Base-by-base conservation (phyloP, 2,329 filamentous ascomycete genomes). In the Fonsecaea erecta region DNA sequence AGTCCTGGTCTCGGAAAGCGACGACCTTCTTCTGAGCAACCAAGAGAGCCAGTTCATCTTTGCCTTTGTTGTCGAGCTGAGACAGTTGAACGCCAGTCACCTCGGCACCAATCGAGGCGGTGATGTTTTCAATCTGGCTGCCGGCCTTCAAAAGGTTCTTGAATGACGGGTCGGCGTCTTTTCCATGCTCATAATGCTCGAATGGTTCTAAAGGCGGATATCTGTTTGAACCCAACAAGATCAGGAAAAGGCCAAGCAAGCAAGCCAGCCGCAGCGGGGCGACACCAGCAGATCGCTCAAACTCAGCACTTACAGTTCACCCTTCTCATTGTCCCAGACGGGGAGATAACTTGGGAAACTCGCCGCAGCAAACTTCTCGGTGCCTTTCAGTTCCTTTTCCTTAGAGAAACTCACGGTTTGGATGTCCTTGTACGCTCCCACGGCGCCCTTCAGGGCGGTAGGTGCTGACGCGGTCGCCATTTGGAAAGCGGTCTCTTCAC, bases 331-430 rank as follows among this genome's bases (percentile, higher is more conserved):
- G 72, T 90, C 84, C 89, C 89, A 92, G 1, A 86, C 87, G 1
- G 90, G 89, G 8, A 92, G 84, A 74, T 93, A 93, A 73, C 92
- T 82, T 3, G 87, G 87, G 70, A 91, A 93, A 74, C 86, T 82
- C 5, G 84, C 84, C 9, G 85, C 82, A 16, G 82, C 78, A 70
- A 85, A 80, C 66, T 81, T 84, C 1, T 74, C 80, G 11, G 81
- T 83, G 3, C 85, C 85, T 56, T 85, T 78, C 40, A 85, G 69
- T 69, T 87, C 85, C 3, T 77, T 75, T 0, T 85, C 83, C 66
- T 82, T 81, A 55, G 81, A 78, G 55, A 71, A 57, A 8, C 35
- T 43, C 37, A 37, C 59, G 0, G 60, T 54, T 9, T 58, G 30
- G 24, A 71, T 61, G n/a, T 72, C 71, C 52, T 72, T 72, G 60